These are phyloP conservation scores for Pleurotus platypus DNA, from an alignment of 768 basidiomycete genomes.

Conservation along the genomic window DNA sequence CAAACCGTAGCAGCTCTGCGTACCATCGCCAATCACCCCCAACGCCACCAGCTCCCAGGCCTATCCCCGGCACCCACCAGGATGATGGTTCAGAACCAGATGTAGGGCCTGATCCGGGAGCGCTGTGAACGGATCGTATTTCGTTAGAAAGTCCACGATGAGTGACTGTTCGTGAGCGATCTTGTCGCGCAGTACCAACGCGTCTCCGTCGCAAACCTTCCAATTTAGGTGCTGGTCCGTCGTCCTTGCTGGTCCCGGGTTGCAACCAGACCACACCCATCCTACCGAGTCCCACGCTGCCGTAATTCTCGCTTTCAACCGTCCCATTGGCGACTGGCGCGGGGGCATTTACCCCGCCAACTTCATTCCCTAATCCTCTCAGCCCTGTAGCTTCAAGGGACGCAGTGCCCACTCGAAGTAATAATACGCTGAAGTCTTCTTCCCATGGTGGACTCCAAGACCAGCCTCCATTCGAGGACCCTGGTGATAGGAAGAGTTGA, in stretches of 20 bases:
- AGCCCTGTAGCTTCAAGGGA: constrained; percentile 73
- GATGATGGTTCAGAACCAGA: not conserved
- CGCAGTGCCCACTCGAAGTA: constrained; percentile 70
- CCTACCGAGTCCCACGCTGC: constrained; percentile 28
- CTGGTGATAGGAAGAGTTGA: not conserved
- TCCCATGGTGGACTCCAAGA: constrained; percentile 46
- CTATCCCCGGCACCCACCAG: constrained; percentile 10
- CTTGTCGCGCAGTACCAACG: not conserved
- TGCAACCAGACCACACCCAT: constrained; percentile 25
- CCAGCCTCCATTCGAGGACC: constrained; percentile 13
- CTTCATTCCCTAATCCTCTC: constrained; percentile 72
- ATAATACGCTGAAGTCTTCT: constrained; percentile 70
- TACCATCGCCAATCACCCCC: constrained; percentile 1
- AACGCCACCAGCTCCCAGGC: not conserved
- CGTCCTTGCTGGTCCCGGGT: constrained; percentile 8
- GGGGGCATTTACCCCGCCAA: constrained; percentile 42
- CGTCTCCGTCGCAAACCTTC: constrained; percentile 13
- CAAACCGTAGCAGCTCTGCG: not conserved
- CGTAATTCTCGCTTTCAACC: constrained; percentile 12
- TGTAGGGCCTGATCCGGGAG: not conserved
- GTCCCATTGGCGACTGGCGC: not conserved
- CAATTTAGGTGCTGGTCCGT: not conserved
- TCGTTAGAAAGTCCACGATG: not conserved
- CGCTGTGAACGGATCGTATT: constrained; percentile 10
- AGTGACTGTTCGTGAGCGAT: not conserved